Evolutionary conservation across 2,329 filamentous ascomycete genomes (phyloP).

Genomic region (Fusarium staphyleae): DNA sequence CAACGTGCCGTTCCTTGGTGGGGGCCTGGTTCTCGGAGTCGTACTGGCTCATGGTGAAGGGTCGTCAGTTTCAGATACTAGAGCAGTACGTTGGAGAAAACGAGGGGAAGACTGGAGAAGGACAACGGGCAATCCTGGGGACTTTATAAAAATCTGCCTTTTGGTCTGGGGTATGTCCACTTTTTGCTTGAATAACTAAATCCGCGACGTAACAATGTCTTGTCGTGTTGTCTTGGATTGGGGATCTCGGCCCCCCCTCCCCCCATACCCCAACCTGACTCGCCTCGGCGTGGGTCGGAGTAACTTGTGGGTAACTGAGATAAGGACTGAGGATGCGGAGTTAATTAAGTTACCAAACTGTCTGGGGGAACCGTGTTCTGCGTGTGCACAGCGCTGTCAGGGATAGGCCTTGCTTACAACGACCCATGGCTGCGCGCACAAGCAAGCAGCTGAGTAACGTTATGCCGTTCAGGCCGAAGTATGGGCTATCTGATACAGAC

Average conservation of each 20-base stretch:
- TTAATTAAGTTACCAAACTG: too few species aligned
- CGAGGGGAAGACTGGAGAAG: neutral
- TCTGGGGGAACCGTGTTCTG: too few species aligned
- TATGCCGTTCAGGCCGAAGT: neutral
- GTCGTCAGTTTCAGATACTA: neutral
- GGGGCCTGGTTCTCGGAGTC: neutral
- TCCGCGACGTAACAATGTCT: neutral
- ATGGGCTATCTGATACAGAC: neutral
- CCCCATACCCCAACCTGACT: conserved; percentile 2
- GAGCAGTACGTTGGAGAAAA: neutral
- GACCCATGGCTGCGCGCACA: neutral
- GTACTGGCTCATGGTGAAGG: neutral
- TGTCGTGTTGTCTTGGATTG: neutral
- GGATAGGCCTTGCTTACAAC: neutral
- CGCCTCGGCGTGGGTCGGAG: neutral
- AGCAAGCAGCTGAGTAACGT: neutral
- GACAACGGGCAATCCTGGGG: neutral
- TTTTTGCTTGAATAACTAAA: neutral
- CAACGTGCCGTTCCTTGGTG: neutral
- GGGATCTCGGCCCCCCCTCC: too few species aligned
- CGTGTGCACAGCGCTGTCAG: too few species aligned
- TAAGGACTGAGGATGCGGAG: neutral
- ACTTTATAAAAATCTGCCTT: neutral
- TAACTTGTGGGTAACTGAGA: neutral
- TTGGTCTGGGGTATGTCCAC: neutral